Evolutionary conservation across 1,284 basidiomycete genomes (phyloP).

Genomic region (Athelia sp.): DNA sequence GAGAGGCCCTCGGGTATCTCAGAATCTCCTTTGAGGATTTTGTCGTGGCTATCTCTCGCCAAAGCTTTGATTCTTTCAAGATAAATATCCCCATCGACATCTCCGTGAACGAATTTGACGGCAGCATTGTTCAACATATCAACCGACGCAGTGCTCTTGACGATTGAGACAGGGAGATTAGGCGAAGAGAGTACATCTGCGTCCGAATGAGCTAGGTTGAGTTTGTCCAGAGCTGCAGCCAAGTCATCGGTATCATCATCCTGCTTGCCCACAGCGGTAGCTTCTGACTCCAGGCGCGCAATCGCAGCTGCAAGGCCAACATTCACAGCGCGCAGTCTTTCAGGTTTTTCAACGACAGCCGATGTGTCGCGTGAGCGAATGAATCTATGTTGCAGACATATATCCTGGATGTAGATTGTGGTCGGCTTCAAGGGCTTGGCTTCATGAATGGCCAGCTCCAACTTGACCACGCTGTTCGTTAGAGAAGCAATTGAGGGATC

Average conservation of each 20-base stretch:
- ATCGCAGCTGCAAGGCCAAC: slow-evolving; percentile 76
- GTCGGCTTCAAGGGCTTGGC: not conserved
- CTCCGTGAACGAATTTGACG: slow-evolving; percentile 71
- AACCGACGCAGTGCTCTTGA: slow-evolving; percentile 47
- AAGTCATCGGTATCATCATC: slow-evolving; percentile 23
- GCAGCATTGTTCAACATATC: slow-evolving; percentile 58
- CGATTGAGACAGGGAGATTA: slow-evolving; percentile 34
- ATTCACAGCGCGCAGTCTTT: slow-evolving; percentile 80
- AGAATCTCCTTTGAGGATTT: slow-evolving; percentile 58
- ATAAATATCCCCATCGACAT: slow-evolving; percentile 64
- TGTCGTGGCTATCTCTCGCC: slow-evolving; percentile 61
- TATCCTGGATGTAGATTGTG: slow-evolving; percentile 52
- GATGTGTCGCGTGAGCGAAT: slow-evolving; percentile 73
- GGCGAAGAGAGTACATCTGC: not conserved
- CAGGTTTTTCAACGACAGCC: slow-evolving; percentile 82
- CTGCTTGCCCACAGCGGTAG: slow-evolving; percentile 1
- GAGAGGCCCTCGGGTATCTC: slow-evolving; percentile 76
- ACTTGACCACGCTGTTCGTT: not conserved
- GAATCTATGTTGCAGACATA: slow-evolving; percentile 71
- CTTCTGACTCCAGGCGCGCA: slow-evolving; percentile 56
- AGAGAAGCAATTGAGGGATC: not conserved
- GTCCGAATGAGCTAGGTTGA: slow-evolving; percentile 37
- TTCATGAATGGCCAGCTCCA: not conserved
- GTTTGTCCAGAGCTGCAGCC: slow-evolving; percentile 44
- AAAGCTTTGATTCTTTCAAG: slow-evolving; percentile 57